Conservation (phyloP, 257 asterid species). For the Marsdenia floribunda region DNA sequence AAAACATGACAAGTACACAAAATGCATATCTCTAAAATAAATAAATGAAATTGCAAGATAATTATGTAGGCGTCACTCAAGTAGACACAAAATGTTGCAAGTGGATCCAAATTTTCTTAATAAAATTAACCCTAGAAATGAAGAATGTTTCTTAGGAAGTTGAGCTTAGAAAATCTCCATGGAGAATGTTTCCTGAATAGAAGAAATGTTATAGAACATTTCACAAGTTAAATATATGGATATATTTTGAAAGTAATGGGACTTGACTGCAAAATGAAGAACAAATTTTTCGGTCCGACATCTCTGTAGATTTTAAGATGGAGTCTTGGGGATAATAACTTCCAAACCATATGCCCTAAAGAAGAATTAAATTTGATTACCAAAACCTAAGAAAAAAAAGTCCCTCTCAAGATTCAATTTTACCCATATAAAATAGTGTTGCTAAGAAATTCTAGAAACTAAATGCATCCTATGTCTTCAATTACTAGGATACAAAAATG, state of each 20-base stretch:
- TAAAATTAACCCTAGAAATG: background rate
- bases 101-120: background rate
- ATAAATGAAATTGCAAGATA: background rate
- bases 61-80: background rate
- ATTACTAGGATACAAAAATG: background rate
- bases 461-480: background rate
- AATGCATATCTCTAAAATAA: background rate
- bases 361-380: no score
- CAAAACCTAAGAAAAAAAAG: background rate
- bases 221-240: background rate
- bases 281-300: background rate
- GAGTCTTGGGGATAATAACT: no score
- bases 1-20: background rate
- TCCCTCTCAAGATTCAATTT: background rate
- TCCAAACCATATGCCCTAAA: no score
- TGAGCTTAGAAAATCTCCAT: no score
- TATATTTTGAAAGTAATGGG: background rate
- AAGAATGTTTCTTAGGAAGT: no score
- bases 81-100: background rate
- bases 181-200: background rate
- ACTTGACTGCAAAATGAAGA: background rate
- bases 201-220: background rate
- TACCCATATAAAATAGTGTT: background rate
- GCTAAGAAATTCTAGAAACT: background rate
- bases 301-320: background rate